Conservation (phyloP, 305 asterid genomes). For the Fraxinus nigra region DNA sequence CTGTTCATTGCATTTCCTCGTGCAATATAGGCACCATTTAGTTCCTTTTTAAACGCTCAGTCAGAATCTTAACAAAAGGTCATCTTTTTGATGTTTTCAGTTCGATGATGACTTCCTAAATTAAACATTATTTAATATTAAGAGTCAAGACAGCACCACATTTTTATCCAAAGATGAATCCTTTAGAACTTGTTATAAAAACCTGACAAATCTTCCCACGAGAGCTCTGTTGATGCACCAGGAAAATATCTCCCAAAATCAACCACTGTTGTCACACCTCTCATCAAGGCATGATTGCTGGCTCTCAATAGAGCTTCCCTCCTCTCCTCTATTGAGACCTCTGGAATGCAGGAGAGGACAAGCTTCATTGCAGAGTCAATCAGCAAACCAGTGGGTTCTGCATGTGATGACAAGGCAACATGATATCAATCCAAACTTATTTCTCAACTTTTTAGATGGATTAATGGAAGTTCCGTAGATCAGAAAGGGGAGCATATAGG, state of each 20-base stretch:
- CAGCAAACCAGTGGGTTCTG: constrained; percentile 92
- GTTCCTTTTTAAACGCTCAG: constrained; percentile 4
- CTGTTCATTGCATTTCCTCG: constrained; percentile 5
- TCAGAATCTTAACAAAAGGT: constrained; percentile 2
- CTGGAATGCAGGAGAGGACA: constrained; percentile 61
- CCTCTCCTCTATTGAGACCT: constrained; percentile 65
- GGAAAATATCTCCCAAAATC: constrained; percentile 91
- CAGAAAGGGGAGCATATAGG: neutral
- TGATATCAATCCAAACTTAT: constrained; percentile 10
- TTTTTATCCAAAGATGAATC: neutral
- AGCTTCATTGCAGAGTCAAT: constrained; percentile 95
- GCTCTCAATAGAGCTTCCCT: constrained; percentile 86
- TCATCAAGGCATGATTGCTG: constrained; percentile 63
- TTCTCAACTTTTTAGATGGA: neutral
- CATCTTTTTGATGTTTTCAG: constrained; percentile 10
- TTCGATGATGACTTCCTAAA: constrained; percentile 14
- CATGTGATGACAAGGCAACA: constrained; percentile 28
- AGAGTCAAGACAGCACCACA: constrained; percentile 9
- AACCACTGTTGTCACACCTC: constrained; percentile 92
- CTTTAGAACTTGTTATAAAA: constrained; percentile 15
- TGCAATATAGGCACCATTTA: constrained; percentile 5
- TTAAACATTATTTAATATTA: constrained; percentile 8
- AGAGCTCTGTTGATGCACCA: constrained; percentile 58
- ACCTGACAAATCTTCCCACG: constrained; percentile 99
- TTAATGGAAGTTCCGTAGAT: constrained; percentile 11